These are phyloP conservation scores for Bruguiera sexangula DNA, from an alignment of 345 rosid species.

Conservation along the genomic window DNA sequence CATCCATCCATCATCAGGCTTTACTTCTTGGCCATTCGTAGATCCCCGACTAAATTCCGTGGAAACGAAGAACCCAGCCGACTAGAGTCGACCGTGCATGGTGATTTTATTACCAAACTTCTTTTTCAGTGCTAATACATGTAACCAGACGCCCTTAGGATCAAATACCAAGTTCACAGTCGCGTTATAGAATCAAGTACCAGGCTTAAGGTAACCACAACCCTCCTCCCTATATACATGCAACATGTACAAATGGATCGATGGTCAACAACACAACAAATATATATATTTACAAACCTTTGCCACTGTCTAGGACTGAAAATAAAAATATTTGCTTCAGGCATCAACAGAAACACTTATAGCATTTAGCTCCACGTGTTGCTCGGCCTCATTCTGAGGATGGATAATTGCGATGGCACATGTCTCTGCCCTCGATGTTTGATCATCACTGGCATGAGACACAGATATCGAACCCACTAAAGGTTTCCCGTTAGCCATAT, in stretches of 20 bases:
- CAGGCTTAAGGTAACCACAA: neutral
- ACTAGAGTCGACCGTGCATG: no score
- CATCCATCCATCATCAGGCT: no score
- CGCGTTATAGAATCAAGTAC: neutral
- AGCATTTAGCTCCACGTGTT: constrained; percentile 65
- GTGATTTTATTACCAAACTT: no score
- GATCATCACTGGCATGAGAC: constrained; percentile 36
- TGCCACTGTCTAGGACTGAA: neutral
- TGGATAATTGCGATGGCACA: constrained; percentile 53
- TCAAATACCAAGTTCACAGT: no score
- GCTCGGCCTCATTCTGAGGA: constrained; percentile 61
- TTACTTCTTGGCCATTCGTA: no score
- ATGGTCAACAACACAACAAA: neutral
- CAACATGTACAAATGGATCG: neutral
- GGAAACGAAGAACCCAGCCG: no score
- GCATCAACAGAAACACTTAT: constrained; percentile 72
- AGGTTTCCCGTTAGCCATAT: constrained; percentile 21
- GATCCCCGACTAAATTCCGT: no score
- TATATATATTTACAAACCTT: neutral
- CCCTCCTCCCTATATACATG: neutral
- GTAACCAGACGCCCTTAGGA: no score
- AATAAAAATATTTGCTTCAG: constrained; percentile 12
- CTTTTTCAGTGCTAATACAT: no score
- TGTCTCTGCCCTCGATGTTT: constrained; percentile 47
- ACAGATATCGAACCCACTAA: constrained; percentile 53